Base-by-base conservation (phyloP, 768 basidiomycete species). In the Lactarius indigo region DNA sequence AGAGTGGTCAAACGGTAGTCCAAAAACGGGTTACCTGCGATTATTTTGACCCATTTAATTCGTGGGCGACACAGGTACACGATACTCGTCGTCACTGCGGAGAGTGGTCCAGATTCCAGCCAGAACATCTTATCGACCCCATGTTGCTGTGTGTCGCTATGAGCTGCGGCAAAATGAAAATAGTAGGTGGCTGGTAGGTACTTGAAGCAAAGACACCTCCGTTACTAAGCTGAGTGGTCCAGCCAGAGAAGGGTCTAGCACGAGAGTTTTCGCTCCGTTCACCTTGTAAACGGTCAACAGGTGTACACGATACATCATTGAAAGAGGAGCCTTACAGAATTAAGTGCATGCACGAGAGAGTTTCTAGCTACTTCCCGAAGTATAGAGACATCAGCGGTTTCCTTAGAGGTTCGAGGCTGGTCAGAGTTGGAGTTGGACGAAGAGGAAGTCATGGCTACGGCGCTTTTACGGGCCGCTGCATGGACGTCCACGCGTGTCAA, bases 41-140 rank as follows among this genome's bases (percentile, higher is more conserved):
- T 91, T 62, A 92, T 89, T 77, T 90, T 91, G 74, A 95, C 87
- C 75, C 88, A 86, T 68, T 85, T 89, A 67, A 97, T 91, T 72
- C 85, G 83, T 2, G 96, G 94, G 37, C 95, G 84, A 76, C 92
- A 96, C 10, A 99, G 84, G 78, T 98, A 99, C 23, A 99, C 86
- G 65, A 98, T 87, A 72, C 96, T 96, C 39, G 90, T 84, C 7
- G 96, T 95, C 3, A 87, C 83, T 3, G 92, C 90, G 15, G 86
- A 83, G 56, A 98, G 78, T 10, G 92, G 88, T 20, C 96, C 96
- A 13, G 89, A 77, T 77, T 98, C 97, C 28, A 99, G 86, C 96
- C 97, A 99, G 79, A 96, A 97, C 92, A 99, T 96, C 82, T 97
- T 97, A 80, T 98, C 96, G 3, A 99, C 94, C 6, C 94, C 96